Percentiles rank a stretch among this genome's conserved stretches.
phyloP scores from a whole-genome alignment of 2,329 filamentous ascomycete genomes.

The Ceratocystiopsis sp. region DNA sequence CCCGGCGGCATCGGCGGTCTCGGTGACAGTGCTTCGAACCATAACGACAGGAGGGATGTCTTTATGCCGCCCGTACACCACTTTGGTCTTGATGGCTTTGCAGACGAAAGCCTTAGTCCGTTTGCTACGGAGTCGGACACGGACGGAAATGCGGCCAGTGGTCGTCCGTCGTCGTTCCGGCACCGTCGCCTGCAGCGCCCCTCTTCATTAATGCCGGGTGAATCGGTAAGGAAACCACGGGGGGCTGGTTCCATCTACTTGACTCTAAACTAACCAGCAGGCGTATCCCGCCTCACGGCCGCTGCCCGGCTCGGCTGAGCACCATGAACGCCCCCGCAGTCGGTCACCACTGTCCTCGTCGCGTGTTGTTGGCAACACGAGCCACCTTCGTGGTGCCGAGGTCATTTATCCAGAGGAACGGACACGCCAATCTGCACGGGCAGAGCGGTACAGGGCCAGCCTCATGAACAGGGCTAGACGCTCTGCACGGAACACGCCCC shows the following conservation, averaged over 20 bases:
- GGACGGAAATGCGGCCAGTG: no score
- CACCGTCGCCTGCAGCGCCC: background rate
- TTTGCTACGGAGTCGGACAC: no score
- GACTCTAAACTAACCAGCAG: background rate
- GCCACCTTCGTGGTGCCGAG: background rate
- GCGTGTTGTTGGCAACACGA: slow-evolving; percentile 3
- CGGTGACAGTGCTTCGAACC: no score
- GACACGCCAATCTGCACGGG: background rate
- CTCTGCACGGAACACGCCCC: background rate
- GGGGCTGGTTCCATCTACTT: background rate
- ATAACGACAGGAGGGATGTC: no score
- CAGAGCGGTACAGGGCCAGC: no score
- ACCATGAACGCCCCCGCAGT: background rate
- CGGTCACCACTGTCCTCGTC: slow-evolving; percentile 2
- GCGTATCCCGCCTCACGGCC: background rate
- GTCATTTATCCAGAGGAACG: background rate
- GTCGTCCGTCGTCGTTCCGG: no score
- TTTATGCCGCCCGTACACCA: no score
- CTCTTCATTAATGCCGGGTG: no score
- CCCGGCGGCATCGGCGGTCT: no score
- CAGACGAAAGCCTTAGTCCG: no score
- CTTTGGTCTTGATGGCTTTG: no score
- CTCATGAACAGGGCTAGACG: no score
- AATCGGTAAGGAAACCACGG: background rate
- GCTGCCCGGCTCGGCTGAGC: slow-evolving; percentile 3